Evolutionary conservation across 1,139 yeast genomes (phyloP).

Genomic region (Hemisphaericaspora subhashii): DNA sequence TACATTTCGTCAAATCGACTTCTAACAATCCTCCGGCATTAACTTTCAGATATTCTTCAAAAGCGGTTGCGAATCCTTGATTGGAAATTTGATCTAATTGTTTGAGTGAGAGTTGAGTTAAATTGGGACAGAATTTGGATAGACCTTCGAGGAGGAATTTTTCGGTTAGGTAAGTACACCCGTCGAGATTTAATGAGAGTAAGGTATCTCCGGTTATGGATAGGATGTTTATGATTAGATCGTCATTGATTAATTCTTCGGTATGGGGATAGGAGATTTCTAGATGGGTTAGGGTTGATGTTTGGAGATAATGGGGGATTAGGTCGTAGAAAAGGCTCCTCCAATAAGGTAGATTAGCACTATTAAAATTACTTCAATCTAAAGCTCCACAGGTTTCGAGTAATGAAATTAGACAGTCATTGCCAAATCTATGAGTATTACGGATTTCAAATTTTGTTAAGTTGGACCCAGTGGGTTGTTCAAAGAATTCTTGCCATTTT

Average conservation of each 20-base stretch:
- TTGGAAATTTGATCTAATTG: slow-evolving; percentile 63
- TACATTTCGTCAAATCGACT: slow-evolving; percentile 67
- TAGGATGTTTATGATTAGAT: slow-evolving; percentile 61
- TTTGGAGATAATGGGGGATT: slow-evolving; percentile 59
- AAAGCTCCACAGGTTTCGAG: slow-evolving; percentile 63
- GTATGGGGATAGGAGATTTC: slow-evolving; percentile 69
- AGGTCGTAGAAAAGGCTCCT: too few relatives aligned
- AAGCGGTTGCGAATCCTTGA: slow-evolving; percentile 60
- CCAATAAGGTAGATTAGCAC: too few relatives aligned
- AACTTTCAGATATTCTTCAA: slow-evolving; percentile 38
- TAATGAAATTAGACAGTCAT: slow-evolving; percentile 62
- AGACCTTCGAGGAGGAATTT: slow-evolving; percentile 58
- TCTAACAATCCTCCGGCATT: slow-evolving; percentile 59
- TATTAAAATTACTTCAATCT: too few relatives aligned
- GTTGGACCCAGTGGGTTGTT: slow-evolving; percentile 29
- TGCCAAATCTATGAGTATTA: slow-evolving; percentile 81
- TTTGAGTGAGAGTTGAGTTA: slow-evolving; percentile 54
- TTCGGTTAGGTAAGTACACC: slow-evolving; percentile 74
- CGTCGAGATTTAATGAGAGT: slow-evolving; percentile 60
- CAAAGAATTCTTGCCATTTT: slow-evolving; percentile 76
- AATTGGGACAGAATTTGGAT: slow-evolving; percentile 53
- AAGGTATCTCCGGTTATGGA: slow-evolving; percentile 65
- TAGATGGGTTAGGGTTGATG: slow-evolving; percentile 50
- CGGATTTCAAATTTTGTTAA: slow-evolving; percentile 55
- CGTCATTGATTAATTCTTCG: slow-evolving; percentile 71